A percentile compares a stretch with the other conserved stretches of the same genome.
Conservation (phyloP, 2,329 filamentous ascomycete genomes). For the Magnaporthiopsis poae region DNA sequence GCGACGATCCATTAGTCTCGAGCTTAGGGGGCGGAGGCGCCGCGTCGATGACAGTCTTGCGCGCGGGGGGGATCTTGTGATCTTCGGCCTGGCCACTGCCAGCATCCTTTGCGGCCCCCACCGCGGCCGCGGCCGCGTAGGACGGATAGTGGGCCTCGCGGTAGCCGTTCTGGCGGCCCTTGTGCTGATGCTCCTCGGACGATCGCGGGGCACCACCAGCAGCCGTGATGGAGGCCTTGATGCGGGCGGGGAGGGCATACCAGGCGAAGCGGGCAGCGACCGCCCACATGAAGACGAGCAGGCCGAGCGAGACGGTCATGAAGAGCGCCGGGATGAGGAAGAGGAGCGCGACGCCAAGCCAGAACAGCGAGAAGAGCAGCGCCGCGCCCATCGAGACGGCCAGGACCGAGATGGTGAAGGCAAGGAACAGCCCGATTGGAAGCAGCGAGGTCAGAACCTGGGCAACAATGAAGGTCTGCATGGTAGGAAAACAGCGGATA, state of each 20-base stretch:
- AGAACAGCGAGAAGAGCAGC: conserved; percentile 57
- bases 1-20: not conserved
- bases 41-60: no score
- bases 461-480: conserved; percentile 55
- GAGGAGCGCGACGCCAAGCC: conserved; percentile 22
- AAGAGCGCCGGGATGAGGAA: conserved; percentile 7
- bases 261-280: conserved; percentile 4
- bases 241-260: conserved; percentile 1
- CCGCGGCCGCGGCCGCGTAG: no score
- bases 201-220: not conserved
- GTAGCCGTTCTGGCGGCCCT: not conserved
- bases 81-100: no score
- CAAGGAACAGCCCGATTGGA: conserved; percentile 58
- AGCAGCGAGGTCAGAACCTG: conserved; percentile 57
- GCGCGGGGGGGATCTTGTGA: no score
- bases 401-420: conserved; percentile 54
- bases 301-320: conserved; percentile 6
- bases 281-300: conserved; percentile 7
- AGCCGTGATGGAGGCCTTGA: conserved; percentile 1
- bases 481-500: not conserved
- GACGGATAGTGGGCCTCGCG: not conserved
- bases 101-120: not conserved
- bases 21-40: not conserved
- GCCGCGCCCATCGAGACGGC: conserved; percentile 53
- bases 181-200: not conserved